Base-by-base conservation (phyloP, 176 grass and related monocot genomes). In the Carex littledalei region DNA sequence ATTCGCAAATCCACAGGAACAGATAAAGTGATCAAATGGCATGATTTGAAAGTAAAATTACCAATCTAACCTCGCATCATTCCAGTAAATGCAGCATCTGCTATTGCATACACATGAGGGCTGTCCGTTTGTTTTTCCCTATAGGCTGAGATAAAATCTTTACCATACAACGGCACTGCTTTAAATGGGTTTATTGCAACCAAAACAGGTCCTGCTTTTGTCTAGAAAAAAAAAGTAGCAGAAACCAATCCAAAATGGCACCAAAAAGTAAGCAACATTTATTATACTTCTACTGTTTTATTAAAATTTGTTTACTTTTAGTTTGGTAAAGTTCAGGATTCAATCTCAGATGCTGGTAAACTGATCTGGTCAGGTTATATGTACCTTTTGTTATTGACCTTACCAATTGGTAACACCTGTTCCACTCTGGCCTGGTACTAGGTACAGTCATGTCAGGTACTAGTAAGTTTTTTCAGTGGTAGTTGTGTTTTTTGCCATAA, bases 141-240 rank as follows among this genome's bases (percentile, higher is more conserved):
- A 80, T 95, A 99, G 59, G 92, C 85, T 65, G 66, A 87, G 86
- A 95, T 92, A 22, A 87, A 88, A 77, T 92, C 84, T 78, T 91
- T 92, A 75, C 96, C 93, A 74, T 95, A 99, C 57, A 99, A 86
- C 17, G 90, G 45, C 67, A 99, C 90, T 68, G 93, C 88, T 99
- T 99, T 99, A 61, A 99, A 90, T 78, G 96, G 96, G 80, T 99
- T 99, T 53, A 99, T 74, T 62, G 96, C 96, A 88, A 99, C 85
- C 70, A 99, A 90, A 88, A 99, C 85, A 86, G 93, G 90, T 63
- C 96, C 96, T 89, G 96, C 93, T 95, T 93, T 99, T 85, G 96
- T 99, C 96, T 99, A 81, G 31, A 86, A 72, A 84, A 70, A 72
- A 76, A 84, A 37, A 71, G n/a, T 81, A 45, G 4, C 39, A 72